Evolutionary conservation across 2,329 filamentous ascomycete genomes (phyloP).

Genomic region (Sporothrix humicola): DNA sequence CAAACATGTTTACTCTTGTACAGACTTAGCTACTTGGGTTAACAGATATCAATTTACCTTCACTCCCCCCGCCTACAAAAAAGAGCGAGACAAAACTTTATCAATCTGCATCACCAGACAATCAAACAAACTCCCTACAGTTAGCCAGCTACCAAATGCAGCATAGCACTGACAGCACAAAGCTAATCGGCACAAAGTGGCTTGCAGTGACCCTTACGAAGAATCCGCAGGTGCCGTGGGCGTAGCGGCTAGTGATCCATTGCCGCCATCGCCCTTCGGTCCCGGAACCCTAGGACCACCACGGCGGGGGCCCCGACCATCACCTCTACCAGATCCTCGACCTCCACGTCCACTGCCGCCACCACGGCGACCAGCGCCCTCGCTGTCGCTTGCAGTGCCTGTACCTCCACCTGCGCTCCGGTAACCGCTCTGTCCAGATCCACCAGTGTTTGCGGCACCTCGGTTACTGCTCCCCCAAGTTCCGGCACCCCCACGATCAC

Average conservation of each 20-base stretch:
- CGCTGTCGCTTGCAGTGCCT: conserved; percentile 74
- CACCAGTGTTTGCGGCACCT: conserved; percentile 60
- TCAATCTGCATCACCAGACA: no score
- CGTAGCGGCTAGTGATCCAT: conserved; percentile 59
- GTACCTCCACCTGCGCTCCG: conserved; percentile 82
- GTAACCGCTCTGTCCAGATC: conserved; percentile 70
- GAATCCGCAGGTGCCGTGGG: conserved; percentile 54
- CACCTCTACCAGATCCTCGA: conserved; percentile 55
- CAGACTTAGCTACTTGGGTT: no score
- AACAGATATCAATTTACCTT: no score
- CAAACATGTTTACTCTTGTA: no score
- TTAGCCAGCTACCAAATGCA: not conserved
- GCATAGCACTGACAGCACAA: not conserved
- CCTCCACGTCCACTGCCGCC: conserved; percentile 63
- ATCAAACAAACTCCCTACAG: no score
- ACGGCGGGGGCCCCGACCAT: conserved; percentile 62
- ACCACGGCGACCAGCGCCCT: conserved; percentile 60
- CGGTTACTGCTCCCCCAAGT: conserved; percentile 71
- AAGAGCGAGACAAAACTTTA: no score
- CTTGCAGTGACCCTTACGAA: conserved; percentile 6
- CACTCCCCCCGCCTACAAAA: no score
- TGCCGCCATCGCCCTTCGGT: conserved; percentile 59
- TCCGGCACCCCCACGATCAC: conserved; percentile 67
- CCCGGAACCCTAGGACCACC: conserved; percentile 51
- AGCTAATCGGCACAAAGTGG: not conserved